Evolutionary conservation across 345 rosid species (phyloP), one percentile per base, ranked within the genome.

Genomic region (Nasturtium officinale): DNA sequence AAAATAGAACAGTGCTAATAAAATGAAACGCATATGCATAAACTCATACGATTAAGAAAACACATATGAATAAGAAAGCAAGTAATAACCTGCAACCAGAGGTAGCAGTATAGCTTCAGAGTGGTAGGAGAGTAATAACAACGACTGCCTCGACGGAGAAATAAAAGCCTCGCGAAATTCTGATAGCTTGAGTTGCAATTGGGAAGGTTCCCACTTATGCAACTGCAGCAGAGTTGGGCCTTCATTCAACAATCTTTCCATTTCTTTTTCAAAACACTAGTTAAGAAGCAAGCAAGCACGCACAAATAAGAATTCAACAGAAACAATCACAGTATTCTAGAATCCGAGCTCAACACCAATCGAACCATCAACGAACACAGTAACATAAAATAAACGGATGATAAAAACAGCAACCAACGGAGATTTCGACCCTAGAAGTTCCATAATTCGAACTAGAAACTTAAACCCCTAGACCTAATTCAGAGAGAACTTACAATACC

Each of bases 101-200:
- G 98, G 99, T 68, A 95, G 85, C 65, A 95, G 73, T 58, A 89
- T 66, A 53, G 92, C 94, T 77, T 90, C 88, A 28, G 83, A 80
- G 40, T 91, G 85, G 78, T 86, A 72, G 0, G 98, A 95, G 40
- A 85, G 94, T 76, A 91, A 45, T 58, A 85, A 74, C 60, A 91
- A 46, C 57, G 79, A 81, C 73, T 87, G 85, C 81, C 89, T 90
- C 61, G 94, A 81, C 3, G 99, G 99, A 67, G 99, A 95, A 30
- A 95, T 83, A 78, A 88, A 91, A 74, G 89, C 99, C 73, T 91
- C 96, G 5, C 86, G 90, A 80, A 82, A 95, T 65, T 95, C 98
- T 21, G 98, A 86, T 54, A 86, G 79, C 54, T 90, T 76, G 55
- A 84, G 78, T 63, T 80, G 84, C 79, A 81, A 69, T 63, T 56